Evolutionary conservation across 805 yeast species (phyloP).

Genomic region (Ogataea parapolymorpha): DNA sequence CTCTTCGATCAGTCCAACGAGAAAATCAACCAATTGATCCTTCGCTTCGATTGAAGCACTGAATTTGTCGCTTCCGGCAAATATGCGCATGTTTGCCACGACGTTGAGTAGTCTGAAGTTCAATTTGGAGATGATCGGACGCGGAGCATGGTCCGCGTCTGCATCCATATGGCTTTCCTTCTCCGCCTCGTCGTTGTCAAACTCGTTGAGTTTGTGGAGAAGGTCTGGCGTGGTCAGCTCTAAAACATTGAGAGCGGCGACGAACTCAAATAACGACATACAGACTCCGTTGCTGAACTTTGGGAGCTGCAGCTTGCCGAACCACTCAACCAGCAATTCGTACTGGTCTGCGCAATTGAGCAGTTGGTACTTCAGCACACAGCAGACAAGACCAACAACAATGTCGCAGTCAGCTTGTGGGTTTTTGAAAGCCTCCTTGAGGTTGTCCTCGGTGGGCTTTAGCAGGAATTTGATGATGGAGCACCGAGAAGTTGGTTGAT

Average conservation of each 20-base stretch:
- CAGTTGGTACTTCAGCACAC: conserved; percentile 26
- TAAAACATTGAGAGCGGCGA: conserved; percentile 23
- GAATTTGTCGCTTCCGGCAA: conserved; percentile 23
- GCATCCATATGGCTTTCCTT: conserved; percentile 3
- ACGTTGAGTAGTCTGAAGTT: conserved; percentile 28
- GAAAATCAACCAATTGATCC: conserved; percentile 24
- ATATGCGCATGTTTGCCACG: conserved; percentile 31
- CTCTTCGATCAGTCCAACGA: conserved; percentile 22
- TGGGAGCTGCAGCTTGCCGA: conserved; percentile 24
- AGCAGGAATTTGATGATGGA: conserved; percentile 20
- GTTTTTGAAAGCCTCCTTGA: conserved; percentile 17
- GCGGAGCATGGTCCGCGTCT: conserved; percentile 6
- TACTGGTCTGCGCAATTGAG: conserved; percentile 15
- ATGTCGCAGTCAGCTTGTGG: conserved; percentile 13
- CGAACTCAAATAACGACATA: conserved; percentile 26
- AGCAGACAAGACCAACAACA: conserved; percentile 22
- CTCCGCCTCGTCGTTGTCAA: background rate
- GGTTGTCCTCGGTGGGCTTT: conserved; percentile 18
- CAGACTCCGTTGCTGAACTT: conserved; percentile 25
- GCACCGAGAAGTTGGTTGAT: conserved; percentile 3
- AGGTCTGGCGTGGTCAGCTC: conserved; percentile 16
- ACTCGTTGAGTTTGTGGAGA: conserved; percentile 15
- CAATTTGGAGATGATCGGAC: conserved; percentile 21
- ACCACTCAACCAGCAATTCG: conserved; percentile 19
- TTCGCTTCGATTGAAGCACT: conserved; percentile 13